Base-by-base conservation (phyloP, 176 grass and related monocot genomes). In the Avena insularis region DNA sequence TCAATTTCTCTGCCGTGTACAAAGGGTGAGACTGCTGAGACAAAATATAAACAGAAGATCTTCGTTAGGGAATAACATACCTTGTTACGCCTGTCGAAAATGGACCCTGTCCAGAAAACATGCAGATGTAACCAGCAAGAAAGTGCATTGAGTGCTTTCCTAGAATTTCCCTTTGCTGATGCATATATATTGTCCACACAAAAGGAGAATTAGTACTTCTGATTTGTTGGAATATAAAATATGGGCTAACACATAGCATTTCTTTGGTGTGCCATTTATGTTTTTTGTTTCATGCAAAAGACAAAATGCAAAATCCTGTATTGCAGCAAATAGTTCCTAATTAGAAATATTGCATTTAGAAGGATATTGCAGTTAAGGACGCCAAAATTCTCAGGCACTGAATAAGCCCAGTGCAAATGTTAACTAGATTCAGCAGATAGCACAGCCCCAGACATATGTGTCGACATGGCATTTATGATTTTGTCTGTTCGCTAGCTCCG, bases 31-130 rank as follows among this genome's bases (percentile, higher is more conserved):
- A 60, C 4, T 58, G 62, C 58, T 77, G 54, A 79, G 55, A 64
- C 48, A 82, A 84, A 81, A 31, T 29, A 82, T 51, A 45, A 76
- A 71, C 15, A 19, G 48, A 81, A 84, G 31, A 71, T 15, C 73
- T 79, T 80, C 46, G 62, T 46, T 72, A 63, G 13, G 17, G 43
- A 64, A 89, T 7, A 83, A 87, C 83, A 79, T 64, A 96, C 96
- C 92, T 90, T 88, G 90, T 90, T 84, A 98, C 87, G 78, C 96
- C 93, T 86, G 92, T 84, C 85, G 90, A 87, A 55, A 84, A 84
- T 75, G 92, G 92, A 50, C 93, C 96, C 68, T 91, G 91, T 9
- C 96, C 96, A 64, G 93, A 94, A 92, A 94, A 96, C 70, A 96
- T 81, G 66, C 71, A 91, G 57, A 98, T 87, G 75, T 98, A 98